phyloP scores from a whole-genome alignment of 2,329 filamentous ascomycete species.

The Stagonosporopsis vannaccii region DNA sequence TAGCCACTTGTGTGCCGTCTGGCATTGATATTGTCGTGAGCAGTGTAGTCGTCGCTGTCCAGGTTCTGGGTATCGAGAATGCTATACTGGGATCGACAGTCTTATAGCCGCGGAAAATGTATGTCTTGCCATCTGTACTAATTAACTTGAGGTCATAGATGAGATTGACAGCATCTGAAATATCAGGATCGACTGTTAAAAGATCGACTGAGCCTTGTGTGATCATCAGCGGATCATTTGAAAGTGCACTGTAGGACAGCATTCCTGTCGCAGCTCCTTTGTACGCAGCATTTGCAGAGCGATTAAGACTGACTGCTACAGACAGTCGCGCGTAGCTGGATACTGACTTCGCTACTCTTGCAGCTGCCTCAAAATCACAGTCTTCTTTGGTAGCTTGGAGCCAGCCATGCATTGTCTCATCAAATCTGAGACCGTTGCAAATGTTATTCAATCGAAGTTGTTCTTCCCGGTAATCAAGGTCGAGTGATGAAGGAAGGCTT shows the following conservation, averaged over 20 bases:
- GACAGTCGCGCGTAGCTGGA: not conserved
- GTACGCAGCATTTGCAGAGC: not conserved
- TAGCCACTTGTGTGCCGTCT: not conserved
- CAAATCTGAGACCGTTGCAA: not conserved
- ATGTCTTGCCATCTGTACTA: not conserved
- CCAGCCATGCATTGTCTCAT: conserved; percentile 2
- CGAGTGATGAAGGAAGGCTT: not conserved
- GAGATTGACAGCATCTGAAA: conserved; percentile 65
- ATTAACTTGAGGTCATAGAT: conserved; percentile 58
- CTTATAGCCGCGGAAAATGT: not conserved
- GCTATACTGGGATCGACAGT: not conserved
- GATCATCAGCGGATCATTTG: conserved; percentile 53
- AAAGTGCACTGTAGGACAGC: not conserved
- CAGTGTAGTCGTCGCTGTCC: not conserved
- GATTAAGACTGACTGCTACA: not conserved
- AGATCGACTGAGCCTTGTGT: conserved; percentile 65
- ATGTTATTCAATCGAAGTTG: not conserved
- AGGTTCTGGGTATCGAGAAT: not conserved
- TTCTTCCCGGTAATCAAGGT: not conserved
- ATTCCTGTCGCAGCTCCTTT: not conserved
- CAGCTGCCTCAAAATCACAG: not conserved
- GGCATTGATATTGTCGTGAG: not conserved
- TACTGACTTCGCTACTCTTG: not conserved
- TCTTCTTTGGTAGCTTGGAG: not conserved
- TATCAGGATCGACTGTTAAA: conserved; percentile 61